Evolutionary conservation across 164 flowering plant genomes (phyloP).

Genomic region (Aristolochia californica): DNA sequence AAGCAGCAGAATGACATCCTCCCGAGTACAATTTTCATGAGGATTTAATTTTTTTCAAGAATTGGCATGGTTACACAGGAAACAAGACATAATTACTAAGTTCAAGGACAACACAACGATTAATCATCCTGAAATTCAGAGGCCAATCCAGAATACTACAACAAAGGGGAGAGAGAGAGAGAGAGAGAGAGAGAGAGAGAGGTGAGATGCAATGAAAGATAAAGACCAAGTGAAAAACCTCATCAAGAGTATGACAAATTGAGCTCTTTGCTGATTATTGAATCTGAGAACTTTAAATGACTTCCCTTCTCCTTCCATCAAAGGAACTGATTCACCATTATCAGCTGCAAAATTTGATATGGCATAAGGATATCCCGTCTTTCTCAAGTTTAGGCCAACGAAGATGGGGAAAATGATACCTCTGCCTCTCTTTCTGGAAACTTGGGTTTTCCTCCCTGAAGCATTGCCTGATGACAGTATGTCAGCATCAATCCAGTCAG

Average conservation of each 20-base stretch:
- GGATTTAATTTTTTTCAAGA: no score
- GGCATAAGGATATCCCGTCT: neutral
- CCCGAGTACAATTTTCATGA: no score
- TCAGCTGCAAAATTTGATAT: slow-evolving; percentile 29
- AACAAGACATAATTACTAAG: no score
- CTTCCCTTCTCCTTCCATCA: slow-evolving; percentile 98
- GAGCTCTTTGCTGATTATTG: slow-evolving; percentile 81
- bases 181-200: no score
- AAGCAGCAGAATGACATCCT: no score
- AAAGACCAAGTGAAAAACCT: slow-evolving; percentile 33
- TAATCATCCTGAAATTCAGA: no score
- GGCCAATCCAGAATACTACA: no score
- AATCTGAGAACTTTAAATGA: slow-evolving; percentile 83
- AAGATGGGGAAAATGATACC: slow-evolving; percentile 22
- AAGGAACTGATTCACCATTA: slow-evolving; percentile 49
- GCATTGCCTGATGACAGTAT: slow-evolving; percentile 30
- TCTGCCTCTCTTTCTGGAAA: slow-evolving; percentile 48
- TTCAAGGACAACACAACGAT: no score
- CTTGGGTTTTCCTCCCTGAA: slow-evolving; percentile 36
- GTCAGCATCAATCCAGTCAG: slow-evolving; percentile 67
- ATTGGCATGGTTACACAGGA: no score
- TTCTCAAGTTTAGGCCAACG: neutral
- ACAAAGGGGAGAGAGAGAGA: no score
- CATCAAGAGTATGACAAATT: slow-evolving; percentile 86
- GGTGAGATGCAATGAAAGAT: neutral